A percentile compares a stretch with the other conserved stretches of the same genome.
Conservation (phyloP, 2,329 filamentous ascomycete genomes). For the Neoascochyta sp. region DNA sequence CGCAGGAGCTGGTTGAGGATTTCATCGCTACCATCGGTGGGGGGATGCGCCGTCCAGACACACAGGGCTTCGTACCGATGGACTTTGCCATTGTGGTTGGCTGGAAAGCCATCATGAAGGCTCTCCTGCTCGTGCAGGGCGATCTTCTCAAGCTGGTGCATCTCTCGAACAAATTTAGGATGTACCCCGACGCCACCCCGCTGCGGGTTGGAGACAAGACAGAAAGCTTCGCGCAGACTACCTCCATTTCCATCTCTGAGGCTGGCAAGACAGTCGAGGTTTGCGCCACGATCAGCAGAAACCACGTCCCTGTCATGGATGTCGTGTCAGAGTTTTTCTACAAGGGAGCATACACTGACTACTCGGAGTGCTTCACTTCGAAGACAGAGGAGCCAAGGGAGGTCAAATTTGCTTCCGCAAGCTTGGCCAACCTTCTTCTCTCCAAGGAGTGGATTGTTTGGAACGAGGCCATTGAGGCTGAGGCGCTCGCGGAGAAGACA, state of each 20-base stretch:
- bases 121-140: no score
- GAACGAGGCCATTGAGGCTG: no score
- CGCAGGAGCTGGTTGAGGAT: constrained; percentile 7
- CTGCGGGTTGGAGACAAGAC: constrained; percentile 11
- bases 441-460: no score
- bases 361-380: no score
- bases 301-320: constrained; percentile 10
- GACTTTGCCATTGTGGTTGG: constrained; percentile 41
- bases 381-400: no score
- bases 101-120: constrained; percentile 27
- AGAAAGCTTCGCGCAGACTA: constrained; percentile 5
- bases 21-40: constrained; percentile 12
- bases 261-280: constrained; percentile 13
- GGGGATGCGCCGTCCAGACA: constrained; percentile 8
- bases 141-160: constrained; percentile 18
- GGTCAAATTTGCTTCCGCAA: no score
- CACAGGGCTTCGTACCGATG: constrained; percentile 12
- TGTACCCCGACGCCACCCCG: constrained; percentile 3
- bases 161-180: constrained; percentile 13
- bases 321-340: constrained; percentile 16
- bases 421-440: no score
- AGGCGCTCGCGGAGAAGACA: no score
- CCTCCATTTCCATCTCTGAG: constrained; percentile 7
- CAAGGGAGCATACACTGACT: no score
- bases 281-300: constrained; percentile 10